A percentile compares a stretch with the other conserved stretches of the same genome.
These are phyloP conservation scores for Mucor plumbeus DNA, from an alignment of 371 early-diverging fungal species.

Conservation along the genomic window DNA sequence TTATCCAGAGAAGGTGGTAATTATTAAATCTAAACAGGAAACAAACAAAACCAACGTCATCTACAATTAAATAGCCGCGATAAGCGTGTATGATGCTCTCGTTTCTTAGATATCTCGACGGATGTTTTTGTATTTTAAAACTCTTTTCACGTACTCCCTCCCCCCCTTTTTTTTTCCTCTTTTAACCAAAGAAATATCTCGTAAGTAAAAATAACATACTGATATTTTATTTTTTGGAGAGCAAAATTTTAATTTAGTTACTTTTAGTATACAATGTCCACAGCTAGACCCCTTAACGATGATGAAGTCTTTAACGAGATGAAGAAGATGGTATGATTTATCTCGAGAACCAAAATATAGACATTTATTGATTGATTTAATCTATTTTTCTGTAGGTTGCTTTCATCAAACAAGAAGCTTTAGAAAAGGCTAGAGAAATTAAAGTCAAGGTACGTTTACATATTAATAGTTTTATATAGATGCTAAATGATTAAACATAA, in stretches of 20 bases:
- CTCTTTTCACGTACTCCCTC: background rate
- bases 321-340: conserved; percentile 78
- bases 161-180: background rate
- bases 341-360: background rate
- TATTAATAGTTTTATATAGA: background rate
- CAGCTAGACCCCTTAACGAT: conserved; percentile 81
- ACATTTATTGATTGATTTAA: background rate
- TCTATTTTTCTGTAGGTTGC: conserved; percentile 64
- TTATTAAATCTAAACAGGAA: conserved; percentile 2
- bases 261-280: conserved; percentile 35
- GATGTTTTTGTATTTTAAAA: conserved; percentile 5
- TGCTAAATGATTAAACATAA: no score
- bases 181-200: background rate
- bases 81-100: conserved; percentile 1
- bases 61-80: conserved; percentile 1
- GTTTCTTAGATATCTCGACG: background rate
- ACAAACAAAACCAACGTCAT: conserved; percentile 2
- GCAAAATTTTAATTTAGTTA: background rate
- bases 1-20: background rate
- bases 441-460: conserved; percentile 84
- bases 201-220: background rate
- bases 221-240: background rate
- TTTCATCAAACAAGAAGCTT: conserved; percentile 98
- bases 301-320: conserved; percentile 90
- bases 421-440: conserved; percentile 97